Conservation (phyloP, 2,329 filamentous ascomycete genomes). For the Emydomyces testavorans region DNA sequence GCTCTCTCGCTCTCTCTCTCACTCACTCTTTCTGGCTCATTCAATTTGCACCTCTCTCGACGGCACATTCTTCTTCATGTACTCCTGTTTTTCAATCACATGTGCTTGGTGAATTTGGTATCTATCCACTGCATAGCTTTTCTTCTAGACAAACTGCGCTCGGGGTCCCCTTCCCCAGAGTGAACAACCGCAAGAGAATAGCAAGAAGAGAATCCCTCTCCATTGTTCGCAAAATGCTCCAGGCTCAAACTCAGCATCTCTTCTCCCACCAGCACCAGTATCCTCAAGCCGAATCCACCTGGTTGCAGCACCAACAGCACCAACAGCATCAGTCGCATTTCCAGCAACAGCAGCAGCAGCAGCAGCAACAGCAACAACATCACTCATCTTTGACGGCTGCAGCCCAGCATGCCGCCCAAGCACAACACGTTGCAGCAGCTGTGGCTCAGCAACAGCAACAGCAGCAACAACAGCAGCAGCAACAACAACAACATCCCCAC, state of each 20-base stretch:
- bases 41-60: background rate
- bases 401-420: constrained; percentile 24
- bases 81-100: background rate
- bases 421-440: constrained; percentile 27
- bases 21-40: background rate
- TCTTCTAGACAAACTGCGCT: background rate
- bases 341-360: constrained; percentile 28
- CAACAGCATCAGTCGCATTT: constrained; percentile 38
- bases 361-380: constrained; percentile 30
- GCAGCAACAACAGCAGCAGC: constrained; percentile 22
- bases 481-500: constrained; percentile 40
- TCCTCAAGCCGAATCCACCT: constrained; percentile 36
- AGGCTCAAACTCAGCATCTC: constrained; percentile 48
- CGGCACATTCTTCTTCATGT: no score
- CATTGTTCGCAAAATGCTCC: constrained; percentile 32
- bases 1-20: background rate
- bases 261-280: constrained; percentile 50
- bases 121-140: background rate
- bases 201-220: background rate
- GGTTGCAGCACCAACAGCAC: constrained; percentile 41
- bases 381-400: constrained; percentile 21
- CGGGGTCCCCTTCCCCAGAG: background rate
- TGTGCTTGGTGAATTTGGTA: background rate
- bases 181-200: background rate
- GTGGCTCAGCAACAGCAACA: constrained; percentile 31